Percentiles rank a stretch among this genome's conserved stretches.
These are phyloP conservation scores for Aaosphaeria arxii DNA, from an alignment of 2,329 filamentous ascomycete genomes.

Conservation along the genomic window DNA sequence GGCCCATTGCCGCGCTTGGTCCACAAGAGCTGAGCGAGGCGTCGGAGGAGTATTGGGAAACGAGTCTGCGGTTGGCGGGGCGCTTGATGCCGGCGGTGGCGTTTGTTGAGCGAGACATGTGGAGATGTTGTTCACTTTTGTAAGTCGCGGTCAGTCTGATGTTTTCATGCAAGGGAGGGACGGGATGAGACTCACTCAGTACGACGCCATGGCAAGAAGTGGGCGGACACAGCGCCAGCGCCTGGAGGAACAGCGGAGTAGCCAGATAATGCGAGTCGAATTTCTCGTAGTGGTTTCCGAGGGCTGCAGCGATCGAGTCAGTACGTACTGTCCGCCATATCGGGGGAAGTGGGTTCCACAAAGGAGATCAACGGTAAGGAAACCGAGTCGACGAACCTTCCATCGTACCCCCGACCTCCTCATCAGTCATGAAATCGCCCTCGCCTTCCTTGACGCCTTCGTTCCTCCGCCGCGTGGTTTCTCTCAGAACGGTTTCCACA, in stretches of 20 bases:
- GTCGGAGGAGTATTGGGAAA: constrained; percentile 38
- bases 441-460: constrained; percentile 70
- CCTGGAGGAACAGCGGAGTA: constrained; percentile 82
- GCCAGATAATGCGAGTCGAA: constrained; percentile 76
- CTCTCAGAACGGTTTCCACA: constrained; percentile 74
- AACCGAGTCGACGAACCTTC: constrained; percentile 53
- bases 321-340: constrained; percentile 11
- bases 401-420: constrained; percentile 70
- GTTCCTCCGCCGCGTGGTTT: constrained; percentile 64
- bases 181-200: constrained; percentile 58
- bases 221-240: constrained; percentile 64
- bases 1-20: constrained; percentile 75
- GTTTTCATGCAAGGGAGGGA: background rate
- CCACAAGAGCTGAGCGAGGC: constrained; percentile 61
- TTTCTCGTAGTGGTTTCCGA: constrained; percentile 73
- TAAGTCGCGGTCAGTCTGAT: constrained; percentile 1
- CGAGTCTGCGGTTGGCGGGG: constrained; percentile 34
- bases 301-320: constrained; percentile 47
- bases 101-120: constrained; percentile 68
- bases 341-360: constrained; percentile 2
- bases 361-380: constrained; percentile 4
- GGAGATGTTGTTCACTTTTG: constrained; percentile 74
- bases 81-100: constrained; percentile 31
- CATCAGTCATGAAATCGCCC: constrained; percentile 66
- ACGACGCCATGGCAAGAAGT: constrained; percentile 74